phyloP scores from a whole-genome alignment of 257 asterid genomes.

The Thymus quinquecostatus region DNA sequence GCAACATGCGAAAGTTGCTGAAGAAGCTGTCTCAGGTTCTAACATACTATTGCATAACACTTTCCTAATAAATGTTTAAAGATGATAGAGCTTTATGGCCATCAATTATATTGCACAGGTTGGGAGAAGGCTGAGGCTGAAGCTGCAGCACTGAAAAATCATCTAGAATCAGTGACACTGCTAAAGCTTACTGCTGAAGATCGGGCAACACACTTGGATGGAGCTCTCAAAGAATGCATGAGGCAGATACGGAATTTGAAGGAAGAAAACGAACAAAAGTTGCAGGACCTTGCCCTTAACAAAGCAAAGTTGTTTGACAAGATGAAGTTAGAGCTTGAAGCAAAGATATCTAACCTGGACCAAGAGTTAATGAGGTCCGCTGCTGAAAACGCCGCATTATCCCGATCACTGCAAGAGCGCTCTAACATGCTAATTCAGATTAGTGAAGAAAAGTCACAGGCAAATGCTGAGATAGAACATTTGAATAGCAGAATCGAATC shows the following conservation, averaged over 20 bases:
- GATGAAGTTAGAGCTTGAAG: constrained; percentile 80
- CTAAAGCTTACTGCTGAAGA: constrained; percentile 95
- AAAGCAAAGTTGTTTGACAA: constrained; percentile 76
- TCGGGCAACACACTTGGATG: constrained; percentile 84
- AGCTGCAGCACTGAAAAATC: constrained; percentile 80
- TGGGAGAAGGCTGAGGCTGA: constrained; percentile 99
- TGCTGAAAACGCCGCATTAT: constrained; percentile 83
- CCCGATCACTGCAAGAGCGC: constrained; percentile 92
- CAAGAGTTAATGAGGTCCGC: constrained; percentile 77
- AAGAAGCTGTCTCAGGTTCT: constrained; percentile 98
- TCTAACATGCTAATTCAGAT: constrained; percentile 81
- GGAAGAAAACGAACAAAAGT: constrained; percentile 79
- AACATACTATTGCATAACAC: background rate
- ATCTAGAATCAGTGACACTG: constrained; percentile 90
- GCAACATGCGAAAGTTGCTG: constrained; percentile 97
- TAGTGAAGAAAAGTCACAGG: constrained; percentile 80
- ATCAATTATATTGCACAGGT: constrained; percentile 55
- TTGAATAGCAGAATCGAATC: constrained; percentile 67
- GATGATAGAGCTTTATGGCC: constrained; percentile 28
- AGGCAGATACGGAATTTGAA: constrained; percentile 82
- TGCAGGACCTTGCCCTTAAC: constrained; percentile 68
- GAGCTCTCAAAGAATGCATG: constrained; percentile 98
- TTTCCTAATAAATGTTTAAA: constrained; percentile 1
- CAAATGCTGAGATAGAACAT: constrained; percentile 75
- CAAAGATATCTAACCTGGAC: constrained; percentile 63